Conservation (phyloP, 768 basidiomycete species). For the Tricholoma matsutake region DNA sequence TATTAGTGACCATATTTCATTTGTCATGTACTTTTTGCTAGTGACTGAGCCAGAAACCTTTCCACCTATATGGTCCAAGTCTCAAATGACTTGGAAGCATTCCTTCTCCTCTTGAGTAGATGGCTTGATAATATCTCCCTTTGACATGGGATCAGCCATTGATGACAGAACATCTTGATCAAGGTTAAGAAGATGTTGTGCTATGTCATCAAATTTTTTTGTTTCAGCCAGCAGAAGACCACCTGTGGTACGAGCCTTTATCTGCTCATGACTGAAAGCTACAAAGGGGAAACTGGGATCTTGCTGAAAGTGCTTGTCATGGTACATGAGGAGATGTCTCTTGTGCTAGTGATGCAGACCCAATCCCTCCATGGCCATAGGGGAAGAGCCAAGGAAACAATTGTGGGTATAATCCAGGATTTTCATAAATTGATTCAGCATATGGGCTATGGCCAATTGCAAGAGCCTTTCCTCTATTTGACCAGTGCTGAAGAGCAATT, state of each 20-base stretch:
- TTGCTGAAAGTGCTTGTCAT: constrained; percentile 36
- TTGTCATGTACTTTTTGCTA: constrained; percentile 25
- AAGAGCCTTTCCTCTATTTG: constrained; percentile 20
- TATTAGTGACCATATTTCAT: constrained; percentile 31
- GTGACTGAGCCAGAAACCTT: constrained; percentile 26
- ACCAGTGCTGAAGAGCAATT: constrained; percentile 25
- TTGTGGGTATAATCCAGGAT: constrained; percentile 33
- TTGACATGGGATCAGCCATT: constrained; percentile 18
- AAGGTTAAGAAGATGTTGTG: constrained; percentile 17
- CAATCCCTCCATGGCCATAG: constrained; percentile 30
- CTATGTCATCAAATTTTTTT: constrained; percentile 23
- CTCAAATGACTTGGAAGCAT: constrained; percentile 31
- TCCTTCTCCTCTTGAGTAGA: constrained; percentile 29
- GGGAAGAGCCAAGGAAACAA: constrained; percentile 45
- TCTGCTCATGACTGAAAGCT: constrained; percentile 39
- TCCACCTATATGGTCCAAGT: constrained; percentile 33
- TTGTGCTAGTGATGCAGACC: constrained; percentile 19
- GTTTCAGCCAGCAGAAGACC: constrained; percentile 27
- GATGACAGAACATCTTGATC: constrained; percentile 18
- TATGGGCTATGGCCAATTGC: constrained; percentile 21
- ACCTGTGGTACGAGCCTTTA: constrained; percentile 24
- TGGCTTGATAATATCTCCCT: constrained; percentile 22
- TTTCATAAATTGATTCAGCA: constrained; percentile 26
- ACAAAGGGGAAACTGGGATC: constrained; percentile 37
- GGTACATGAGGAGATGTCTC: constrained; percentile 29